Evolutionary conservation across 1,139 yeast species (phyloP).

Genomic region (Suhomyces panamericanus): DNA sequence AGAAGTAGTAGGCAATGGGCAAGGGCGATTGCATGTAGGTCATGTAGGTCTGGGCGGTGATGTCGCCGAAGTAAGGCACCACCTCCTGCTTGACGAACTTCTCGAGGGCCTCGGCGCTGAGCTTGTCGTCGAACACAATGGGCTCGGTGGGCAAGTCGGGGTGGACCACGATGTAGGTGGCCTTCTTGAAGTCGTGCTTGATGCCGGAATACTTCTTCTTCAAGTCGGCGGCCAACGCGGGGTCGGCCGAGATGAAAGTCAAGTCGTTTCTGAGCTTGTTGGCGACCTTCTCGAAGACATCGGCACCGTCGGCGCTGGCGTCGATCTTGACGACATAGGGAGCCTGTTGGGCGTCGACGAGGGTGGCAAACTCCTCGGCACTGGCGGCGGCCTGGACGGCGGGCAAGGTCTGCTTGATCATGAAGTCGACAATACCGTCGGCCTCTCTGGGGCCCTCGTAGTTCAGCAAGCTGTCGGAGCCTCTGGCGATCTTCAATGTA

Average conservation of each 20-base stretch:
- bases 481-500: conserved; percentile 78
- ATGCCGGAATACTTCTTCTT: conserved; percentile 21
- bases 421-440: conserved; percentile 70
- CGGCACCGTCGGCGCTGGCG: conserved; percentile 8
- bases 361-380: conserved; percentile 50
- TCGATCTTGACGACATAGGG: conserved; percentile 54
- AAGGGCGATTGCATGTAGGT: conserved; percentile 67
- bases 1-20: conserved; percentile 89
- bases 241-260: conserved; percentile 60
- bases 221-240: conserved; percentile 45
- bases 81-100: conserved; percentile 67
- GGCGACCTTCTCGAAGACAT: conserved; percentile 19
- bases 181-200: conserved; percentile 29
- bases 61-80: conserved; percentile 88
- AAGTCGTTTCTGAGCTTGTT: conserved; percentile 39
- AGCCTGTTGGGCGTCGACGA: conserved; percentile 46
- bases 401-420: conserved; percentile 84
- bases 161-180: conserved; percentile 50
- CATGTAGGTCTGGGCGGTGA: conserved; percentile 78
- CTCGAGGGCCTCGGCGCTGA: conserved; percentile 37
- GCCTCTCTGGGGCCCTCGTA: conserved; percentile 87
- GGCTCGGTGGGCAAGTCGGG: conserved; percentile 37
- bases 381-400: conserved; percentile 60
- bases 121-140: conserved; percentile 26
- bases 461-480: conserved; percentile 13